Evolutionary conservation across 2,329 filamentous ascomycete genomes (phyloP).

Genomic region (Aspergillus piperis): DNA sequence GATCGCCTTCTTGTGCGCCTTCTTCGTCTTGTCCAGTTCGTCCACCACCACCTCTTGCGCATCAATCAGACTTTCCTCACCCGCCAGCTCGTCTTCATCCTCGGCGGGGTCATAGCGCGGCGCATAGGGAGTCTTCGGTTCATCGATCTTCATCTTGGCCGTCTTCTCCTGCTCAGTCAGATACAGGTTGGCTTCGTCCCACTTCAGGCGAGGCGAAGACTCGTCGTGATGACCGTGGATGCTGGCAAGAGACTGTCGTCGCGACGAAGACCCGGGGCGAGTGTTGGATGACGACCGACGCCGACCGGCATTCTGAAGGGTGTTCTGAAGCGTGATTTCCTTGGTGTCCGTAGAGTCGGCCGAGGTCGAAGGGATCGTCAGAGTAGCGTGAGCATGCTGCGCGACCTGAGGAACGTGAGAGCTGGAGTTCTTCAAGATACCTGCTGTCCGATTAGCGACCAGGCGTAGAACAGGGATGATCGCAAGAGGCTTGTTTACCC

Average conservation of each 20-base stretch:
- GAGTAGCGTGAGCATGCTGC: slow-evolving; percentile 47
- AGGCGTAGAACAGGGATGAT: neutral
- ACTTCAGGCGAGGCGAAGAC: slow-evolving; percentile 78
- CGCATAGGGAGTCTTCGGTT: slow-evolving; percentile 96
- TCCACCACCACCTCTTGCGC: slow-evolving; percentile 70
- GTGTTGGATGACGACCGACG: slow-evolving; percentile 78
- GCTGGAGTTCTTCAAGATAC: slow-evolving; percentile 86
- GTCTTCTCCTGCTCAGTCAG: slow-evolving; percentile 94
- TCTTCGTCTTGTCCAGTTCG: slow-evolving; percentile 60
- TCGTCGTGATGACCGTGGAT: slow-evolving; percentile 57
- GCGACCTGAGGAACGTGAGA: slow-evolving; percentile 60
- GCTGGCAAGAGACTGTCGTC: slow-evolving; percentile 65
- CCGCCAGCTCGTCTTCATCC: slow-evolving; percentile 70
- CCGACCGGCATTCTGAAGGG: slow-evolving; percentile 87
- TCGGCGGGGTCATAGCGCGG: slow-evolving; percentile 87
- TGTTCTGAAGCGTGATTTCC: slow-evolving; percentile 92
- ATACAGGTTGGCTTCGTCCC: slow-evolving; percentile 98
- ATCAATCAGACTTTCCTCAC: slow-evolving; percentile 56
- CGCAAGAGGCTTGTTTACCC: slow-evolving; percentile 31
- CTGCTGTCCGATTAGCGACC: slow-evolving; percentile 50
- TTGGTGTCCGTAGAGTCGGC: slow-evolving; percentile 63
- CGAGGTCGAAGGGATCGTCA: slow-evolving; percentile 42
- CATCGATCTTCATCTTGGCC: slow-evolving; percentile 97
- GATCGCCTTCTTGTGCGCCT: slow-evolving; percentile 44
- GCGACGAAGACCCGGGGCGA: slow-evolving; percentile 63